Evolutionary conservation across 371 early-diverging fungal genomes (phyloP), one percentile per base, ranked within the genome.

Genomic region (Ecytonucleospora hepatopenaei): DNA sequence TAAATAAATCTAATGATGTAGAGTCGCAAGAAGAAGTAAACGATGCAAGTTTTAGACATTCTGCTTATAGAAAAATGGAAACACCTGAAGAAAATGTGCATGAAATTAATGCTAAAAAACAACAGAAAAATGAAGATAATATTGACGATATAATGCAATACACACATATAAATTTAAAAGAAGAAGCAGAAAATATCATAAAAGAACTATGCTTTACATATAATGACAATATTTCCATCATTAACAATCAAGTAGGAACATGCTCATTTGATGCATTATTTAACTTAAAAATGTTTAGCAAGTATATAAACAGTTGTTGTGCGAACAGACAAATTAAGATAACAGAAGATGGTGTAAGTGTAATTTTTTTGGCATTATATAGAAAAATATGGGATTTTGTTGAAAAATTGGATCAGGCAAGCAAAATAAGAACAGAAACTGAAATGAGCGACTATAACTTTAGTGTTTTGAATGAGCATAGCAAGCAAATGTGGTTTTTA

Each of bases 131-230:
- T 40, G 40, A 40, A 8, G 81, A 81, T 48, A 62, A 74, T 60
- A 68, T 81, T 24, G 70, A 75, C 28, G 81, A 81, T 68, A 76
- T 81, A 26, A 76, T 81, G 3, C 76, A 81, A 33, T 81, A 81
- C 57, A 69, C 75, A 15, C 78, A 79, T 40, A 71, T 81, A 0
- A 77, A 81, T 63, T 58, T 81, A 15, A 81, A 79, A 67, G 74
- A 79, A 61, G 81, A 81, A 58, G 72, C 72, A 24, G 71, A 76
- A 26, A 68, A 72, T 16, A 75, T 81, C 33, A 54, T 49, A 2
- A 65, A 67, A 31, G 74, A 73, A 1, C 55, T 57, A 2, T 54
- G 62, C 49, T 24, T 16, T 2, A 53, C 35, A 4, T 67, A 73
- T 65, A 54, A 62, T 16, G 47, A 59, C 23, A 60, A 53, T 19